Evolutionary conservation across 257 asterid species (phyloP).

Genomic region (Parsonsia alboflavescens): DNA sequence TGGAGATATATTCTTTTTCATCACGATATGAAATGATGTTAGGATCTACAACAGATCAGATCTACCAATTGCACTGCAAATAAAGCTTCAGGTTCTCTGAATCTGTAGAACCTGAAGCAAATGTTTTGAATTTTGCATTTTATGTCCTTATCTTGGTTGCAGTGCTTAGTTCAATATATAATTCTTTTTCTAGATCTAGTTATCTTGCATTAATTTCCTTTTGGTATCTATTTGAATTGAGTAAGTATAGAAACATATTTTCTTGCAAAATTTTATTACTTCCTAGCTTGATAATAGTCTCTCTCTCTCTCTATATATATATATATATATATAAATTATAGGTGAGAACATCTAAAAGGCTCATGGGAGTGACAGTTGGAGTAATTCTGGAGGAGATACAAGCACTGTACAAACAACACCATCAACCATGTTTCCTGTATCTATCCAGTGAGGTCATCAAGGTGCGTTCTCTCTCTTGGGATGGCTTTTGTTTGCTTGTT

Average conservation of each 20-base stretch:
- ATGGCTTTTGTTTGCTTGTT: conserved; percentile 1
- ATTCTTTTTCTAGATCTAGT: not conserved
- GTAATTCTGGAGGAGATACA: conserved; percentile 96
- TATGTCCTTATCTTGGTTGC: not conserved
- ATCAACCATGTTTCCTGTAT: conserved; percentile 91
- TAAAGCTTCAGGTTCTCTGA: not conserved
- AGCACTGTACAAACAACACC: conserved; percentile 66
- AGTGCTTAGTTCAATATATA: not conserved
- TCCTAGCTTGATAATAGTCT: not conserved
- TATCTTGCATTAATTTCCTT: not conserved
- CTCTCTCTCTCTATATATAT: too few species aligned
- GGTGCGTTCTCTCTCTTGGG: conserved; percentile 33
- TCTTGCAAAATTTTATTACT: not conserved
- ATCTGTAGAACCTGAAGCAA: not conserved
- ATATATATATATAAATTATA: conserved; percentile 4
- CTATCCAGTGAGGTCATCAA: conserved; percentile 96
- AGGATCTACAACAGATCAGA: not conserved
- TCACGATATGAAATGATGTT: not conserved
- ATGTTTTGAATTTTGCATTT: not conserved
- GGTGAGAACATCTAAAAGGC: conserved; percentile 91
- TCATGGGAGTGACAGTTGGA: conserved; percentile 91
- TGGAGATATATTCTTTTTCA: not conserved
- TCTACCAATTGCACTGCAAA: not conserved
- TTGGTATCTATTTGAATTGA: not conserved
- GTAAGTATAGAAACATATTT: not conserved